These are phyloP conservation scores for Flaveria ramosissima DNA, from an alignment of 129 eudicot genomes.

Conservation along the genomic window DNA sequence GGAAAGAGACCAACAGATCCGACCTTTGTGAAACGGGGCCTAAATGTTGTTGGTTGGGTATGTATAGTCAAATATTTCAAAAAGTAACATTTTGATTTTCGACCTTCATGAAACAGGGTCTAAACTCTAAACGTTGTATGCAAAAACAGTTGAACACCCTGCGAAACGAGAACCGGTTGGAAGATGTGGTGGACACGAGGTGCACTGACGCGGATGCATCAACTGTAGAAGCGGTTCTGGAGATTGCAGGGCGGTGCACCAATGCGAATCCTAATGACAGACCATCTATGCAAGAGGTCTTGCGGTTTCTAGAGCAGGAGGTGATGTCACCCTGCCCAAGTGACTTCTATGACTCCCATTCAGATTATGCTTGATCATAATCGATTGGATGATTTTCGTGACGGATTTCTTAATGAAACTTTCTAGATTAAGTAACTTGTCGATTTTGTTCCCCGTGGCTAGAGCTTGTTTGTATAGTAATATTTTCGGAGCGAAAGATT, in stretches of 20 bases:
- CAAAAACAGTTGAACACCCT: conserved; percentile 71
- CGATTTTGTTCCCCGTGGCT: conserved; percentile 1
- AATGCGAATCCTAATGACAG: conserved; percentile 79
- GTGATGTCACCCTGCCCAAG: conserved; percentile 97
- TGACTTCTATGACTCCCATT: conserved; percentile 93
- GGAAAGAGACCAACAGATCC: conserved; percentile 99
- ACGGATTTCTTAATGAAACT: conserved; percentile 23
- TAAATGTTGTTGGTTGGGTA: conserved; percentile 99
- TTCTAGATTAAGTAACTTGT: conserved; percentile 21
- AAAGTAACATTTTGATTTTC: background rate
- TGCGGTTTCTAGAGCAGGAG: conserved; percentile 89
- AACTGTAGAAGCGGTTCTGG: conserved; percentile 81
- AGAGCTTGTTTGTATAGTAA: conserved; percentile 32
- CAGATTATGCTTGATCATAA: conserved; percentile 71
- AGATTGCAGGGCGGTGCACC: conserved; percentile 87
- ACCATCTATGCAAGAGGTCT: conserved; percentile 80
- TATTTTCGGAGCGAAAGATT: conserved; percentile 22
- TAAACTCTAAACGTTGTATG: background rate
- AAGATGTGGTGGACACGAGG: conserved; percentile 65
- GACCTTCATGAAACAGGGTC: background rate
- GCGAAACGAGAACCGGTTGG: conserved; percentile 61
- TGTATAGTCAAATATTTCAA: background rate
- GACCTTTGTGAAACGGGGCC: conserved; percentile 67
- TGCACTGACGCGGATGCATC: conserved; percentile 70
- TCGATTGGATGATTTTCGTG: background rate